Evolutionary conservation across 768 basidiomycete species (phyloP).

Genomic region (Solioccasus polychromus): DNA sequence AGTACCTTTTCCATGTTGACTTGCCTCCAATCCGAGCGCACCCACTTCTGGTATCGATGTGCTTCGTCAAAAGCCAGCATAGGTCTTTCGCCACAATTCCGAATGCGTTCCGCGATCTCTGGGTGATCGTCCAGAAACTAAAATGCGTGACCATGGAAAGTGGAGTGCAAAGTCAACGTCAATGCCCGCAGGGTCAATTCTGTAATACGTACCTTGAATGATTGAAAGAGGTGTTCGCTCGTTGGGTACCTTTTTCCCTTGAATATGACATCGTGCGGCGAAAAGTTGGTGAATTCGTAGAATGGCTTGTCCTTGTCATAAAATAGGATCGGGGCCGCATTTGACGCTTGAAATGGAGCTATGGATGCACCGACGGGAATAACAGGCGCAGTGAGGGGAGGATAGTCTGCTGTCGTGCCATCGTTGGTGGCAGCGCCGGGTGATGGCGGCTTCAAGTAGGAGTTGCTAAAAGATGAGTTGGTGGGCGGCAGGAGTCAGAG

Average conservation of each 20-base stretch:
- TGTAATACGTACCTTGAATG: slow-evolving; percentile 52
- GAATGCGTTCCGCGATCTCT: slow-evolving; percentile 65
- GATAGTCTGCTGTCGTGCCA: slow-evolving; percentile 22
- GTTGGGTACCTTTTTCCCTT: slow-evolving; percentile 68
- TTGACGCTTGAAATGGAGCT: slow-evolving; percentile 25
- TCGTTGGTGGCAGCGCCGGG: slow-evolving; percentile 4
- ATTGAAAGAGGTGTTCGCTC: slow-evolving; percentile 76
- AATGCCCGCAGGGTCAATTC: background rate
- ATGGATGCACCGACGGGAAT: slow-evolving; percentile 28
- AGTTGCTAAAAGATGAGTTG: slow-evolving; percentile 8
- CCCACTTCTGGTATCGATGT: slow-evolving; percentile 58
- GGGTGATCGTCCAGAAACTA: slow-evolving; percentile 62
- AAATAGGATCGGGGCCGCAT: slow-evolving; percentile 48
- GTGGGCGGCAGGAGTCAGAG: background rate
- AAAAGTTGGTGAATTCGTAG: slow-evolving; percentile 76
- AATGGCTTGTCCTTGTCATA: slow-evolving; percentile 63
- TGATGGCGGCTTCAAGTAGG: slow-evolving; percentile 14
- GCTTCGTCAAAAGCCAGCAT: slow-evolving; percentile 67
- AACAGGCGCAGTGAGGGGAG: slow-evolving; percentile 32
- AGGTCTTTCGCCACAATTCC: slow-evolving; percentile 60
- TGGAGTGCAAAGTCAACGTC: slow-evolving; percentile 1
- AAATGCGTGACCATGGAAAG: background rate
- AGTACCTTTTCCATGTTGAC: slow-evolving; percentile 64
- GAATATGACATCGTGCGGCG: slow-evolving; percentile 59
- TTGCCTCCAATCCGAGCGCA: slow-evolving; percentile 64